Evolutionary conservation across 2,329 filamentous ascomycete genomes (phyloP).

Genomic region (Colletotrichum sidae): DNA sequence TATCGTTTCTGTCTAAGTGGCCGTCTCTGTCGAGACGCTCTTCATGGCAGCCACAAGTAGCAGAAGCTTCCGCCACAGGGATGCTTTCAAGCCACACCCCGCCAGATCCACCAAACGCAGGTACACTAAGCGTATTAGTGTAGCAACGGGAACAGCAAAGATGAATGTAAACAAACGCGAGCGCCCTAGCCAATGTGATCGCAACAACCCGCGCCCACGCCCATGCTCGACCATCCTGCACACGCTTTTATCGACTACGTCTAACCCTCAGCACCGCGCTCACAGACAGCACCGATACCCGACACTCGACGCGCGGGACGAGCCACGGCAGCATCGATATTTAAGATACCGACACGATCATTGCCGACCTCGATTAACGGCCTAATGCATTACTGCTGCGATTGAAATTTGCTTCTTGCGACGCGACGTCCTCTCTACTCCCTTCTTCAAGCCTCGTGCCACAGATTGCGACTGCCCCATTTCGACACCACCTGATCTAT

Average conservation of each 20-base stretch:
- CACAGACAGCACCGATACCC: conserved; percentile 9
- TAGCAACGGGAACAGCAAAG: conserved; percentile 33
- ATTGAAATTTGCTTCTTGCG: conserved; percentile 32
- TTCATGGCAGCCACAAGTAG: neutral
- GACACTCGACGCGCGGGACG: conserved; percentile 9
- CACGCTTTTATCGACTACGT: conserved; percentile 18
- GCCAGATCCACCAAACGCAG: conserved; percentile 36
- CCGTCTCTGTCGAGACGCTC: too few relatives aligned
- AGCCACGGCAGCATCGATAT: conserved; percentile 24
- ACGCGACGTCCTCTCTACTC: conserved; percentile 19
- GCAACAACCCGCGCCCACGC: conserved; percentile 19
- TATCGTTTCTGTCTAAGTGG: too few relatives aligned
- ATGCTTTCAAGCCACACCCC: conserved; percentile 24
- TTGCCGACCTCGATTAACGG: neutral
- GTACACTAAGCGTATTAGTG: neutral
- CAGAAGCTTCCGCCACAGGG: neutral
- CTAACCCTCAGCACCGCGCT: neutral
- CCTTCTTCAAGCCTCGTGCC: conserved; percentile 16
- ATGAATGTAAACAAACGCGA: conserved; percentile 41
- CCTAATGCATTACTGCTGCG: conserved; percentile 33
- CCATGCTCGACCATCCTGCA: conserved; percentile 14
- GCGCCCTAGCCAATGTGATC: conserved; percentile 19
- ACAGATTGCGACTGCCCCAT: conserved; percentile 10
- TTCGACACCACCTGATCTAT: neutral
- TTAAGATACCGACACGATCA: conserved; percentile 6